A percentile compares a stretch with the other conserved stretches of the same genome.
Conservation (phyloP, 1,139 yeast species). For the Pichia sp. region DNA sequence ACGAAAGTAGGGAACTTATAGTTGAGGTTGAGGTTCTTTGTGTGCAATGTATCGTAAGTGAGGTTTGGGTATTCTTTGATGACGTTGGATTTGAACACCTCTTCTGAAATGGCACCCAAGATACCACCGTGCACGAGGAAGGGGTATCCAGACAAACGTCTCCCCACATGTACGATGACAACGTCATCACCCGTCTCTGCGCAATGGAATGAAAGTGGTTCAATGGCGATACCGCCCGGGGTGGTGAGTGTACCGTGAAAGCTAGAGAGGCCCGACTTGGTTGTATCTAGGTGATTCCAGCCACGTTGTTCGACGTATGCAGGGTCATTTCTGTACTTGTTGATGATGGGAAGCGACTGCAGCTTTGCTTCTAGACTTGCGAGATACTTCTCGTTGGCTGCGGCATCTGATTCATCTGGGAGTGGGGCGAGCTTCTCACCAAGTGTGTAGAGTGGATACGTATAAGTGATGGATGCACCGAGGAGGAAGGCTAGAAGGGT, state of each 20-base stretch:
- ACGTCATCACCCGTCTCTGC: constrained; percentile 50
- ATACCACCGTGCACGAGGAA: constrained; percentile 88
- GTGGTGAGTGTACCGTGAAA: constrained; percentile 35
- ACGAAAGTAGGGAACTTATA: constrained; percentile 75
- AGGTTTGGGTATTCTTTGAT: constrained; percentile 18
- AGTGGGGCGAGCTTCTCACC: constrained; percentile 17
- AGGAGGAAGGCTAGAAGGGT: constrained; percentile 11
- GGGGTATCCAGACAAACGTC: constrained; percentile 79
- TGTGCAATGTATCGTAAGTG: constrained; percentile 19
- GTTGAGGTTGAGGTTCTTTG: constrained; percentile 44
- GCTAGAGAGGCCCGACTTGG: constrained; percentile 10
- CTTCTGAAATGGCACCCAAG: constrained; percentile 75
- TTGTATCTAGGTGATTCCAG: constrained; percentile 49
- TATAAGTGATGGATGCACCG: constrained; percentile 22
- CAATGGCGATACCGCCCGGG: constrained; percentile 73
- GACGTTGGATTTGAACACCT: constrained; percentile 31
- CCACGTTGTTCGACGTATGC: constrained; percentile 42
- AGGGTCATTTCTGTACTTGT: constrained; percentile 36
- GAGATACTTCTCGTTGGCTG: constrained; percentile 22
- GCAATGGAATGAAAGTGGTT: constrained; percentile 59
- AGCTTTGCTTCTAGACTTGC: constrained; percentile 39
- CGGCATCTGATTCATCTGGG: constrained; percentile 14
- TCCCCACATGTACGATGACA: constrained; percentile 71
- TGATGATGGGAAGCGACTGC: constrained; percentile 45
- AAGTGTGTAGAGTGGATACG: constrained; percentile 22